Evolutionary conservation across 495 filamentous ascomycete genomes (phyloP), one percentile per base, ranked within the genome.

Genomic region (Tuber indicum): DNA sequence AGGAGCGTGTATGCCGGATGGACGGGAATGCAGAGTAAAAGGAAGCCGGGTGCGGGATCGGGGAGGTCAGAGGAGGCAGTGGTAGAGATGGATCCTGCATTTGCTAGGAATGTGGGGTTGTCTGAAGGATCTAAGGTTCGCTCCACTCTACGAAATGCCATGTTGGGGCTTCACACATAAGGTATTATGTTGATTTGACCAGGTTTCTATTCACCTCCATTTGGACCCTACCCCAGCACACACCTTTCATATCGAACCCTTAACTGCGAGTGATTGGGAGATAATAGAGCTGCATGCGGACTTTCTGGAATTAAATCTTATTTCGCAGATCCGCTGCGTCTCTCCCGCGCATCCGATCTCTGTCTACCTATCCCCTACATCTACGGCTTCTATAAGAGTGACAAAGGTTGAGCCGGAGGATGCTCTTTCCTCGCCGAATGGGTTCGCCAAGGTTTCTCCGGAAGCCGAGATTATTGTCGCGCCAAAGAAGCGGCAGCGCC

Each of bases 381-480:
- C 95, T 17, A 97, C 94, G 7, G 96, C 96, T 8, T 97, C 93
- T 84, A 93, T 99, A 75, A 77, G 79, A 17, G 71, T 84, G 1
- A 83, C 80, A n/a, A 80, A 77, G 45, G 79, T 84, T 23, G 82
- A 84, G 71, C 82, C 82, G n/a, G 82, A 83, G 42, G 75, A 73
- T 21, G 77, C 79, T 19, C 89, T 91, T 49, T 86, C 90, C n/a
- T 90, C 89, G 3, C 83, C 92, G 46, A 86, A 88, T 3, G 88
- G 90, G 36, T 89, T 90, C 10, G 94, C 94, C 43, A 98, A 97
- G 85, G 92, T 99, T 75, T 91, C 92, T 0, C 91, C 94, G 0
- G 94, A 98, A 83, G 95, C 93, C 36, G 96, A 99, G 85, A 94
- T 98, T 72, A 94, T 97, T 76, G 96, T 99, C 41, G 95, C 96